Base-by-base conservation (phyloP, 2,329 filamentous ascomycete genomes). In the Aspergillus tubingensis region DNA sequence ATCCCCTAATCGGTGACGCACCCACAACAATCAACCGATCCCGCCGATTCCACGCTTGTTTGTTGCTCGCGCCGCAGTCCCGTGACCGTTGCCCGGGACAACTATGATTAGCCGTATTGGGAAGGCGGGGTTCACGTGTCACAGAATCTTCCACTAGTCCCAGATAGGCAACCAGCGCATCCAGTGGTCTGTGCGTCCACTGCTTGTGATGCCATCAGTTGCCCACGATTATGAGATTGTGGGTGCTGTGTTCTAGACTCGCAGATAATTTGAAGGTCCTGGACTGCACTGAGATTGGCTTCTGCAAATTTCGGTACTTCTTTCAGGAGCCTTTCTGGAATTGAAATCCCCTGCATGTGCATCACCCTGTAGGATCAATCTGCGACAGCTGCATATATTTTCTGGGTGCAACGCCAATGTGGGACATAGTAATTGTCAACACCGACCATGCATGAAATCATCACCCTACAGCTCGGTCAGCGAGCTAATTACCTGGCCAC, bases 401-500 rank as follows among this genome's bases (percentile, higher is more conserved):
- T 23, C 11, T 36, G 11, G 11, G 32, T 36, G 32, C 25, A 25
- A 27, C 19, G n/a, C 56, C 48, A 19, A 57, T 53, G 53, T 17
- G n/a, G 17, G 6, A 27, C 44, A 27, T 43, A 43, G 32, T 36
- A 36, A 36, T 36, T 36, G 19, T 50, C 38, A 30, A 27, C 17
- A 49, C 13, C 7, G 30, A 48, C 13, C 15, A 98, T 99, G 95
- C 92, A 93, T 78, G 95, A 99, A 78, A 92, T 98, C 63, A 83
- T 99, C 63, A 97, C 94, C 0, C 82, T 99, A 49, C 95, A 99
- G 82, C 87, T 98, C 62, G 95, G 95, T 47, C 90, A 96, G 74
- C 88, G 91, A 73, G 93, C 91, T 75, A 99, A 99, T 76, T 96
- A 97, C 71, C 81, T 96, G 21, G 93, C 90, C 30, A 96, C 93